Conservation (phyloP, 108 stramenopile genomes). For the Pelagomonas calceolata region DNA sequence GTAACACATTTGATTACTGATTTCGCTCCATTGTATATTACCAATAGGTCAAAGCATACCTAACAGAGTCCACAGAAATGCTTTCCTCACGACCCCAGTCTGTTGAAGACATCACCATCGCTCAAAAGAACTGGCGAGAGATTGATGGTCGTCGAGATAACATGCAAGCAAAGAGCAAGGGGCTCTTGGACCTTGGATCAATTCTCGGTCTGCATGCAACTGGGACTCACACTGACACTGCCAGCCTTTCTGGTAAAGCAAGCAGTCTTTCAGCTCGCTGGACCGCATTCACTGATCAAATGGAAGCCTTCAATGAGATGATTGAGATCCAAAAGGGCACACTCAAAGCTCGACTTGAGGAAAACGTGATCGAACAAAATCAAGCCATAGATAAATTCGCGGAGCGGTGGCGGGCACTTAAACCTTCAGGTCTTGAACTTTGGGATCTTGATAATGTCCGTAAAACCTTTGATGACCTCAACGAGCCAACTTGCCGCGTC, state of each 20-base stretch:
- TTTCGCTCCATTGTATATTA: slow-evolving; percentile 19
- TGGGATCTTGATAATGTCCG: slow-evolving; percentile 23
- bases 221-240: slow-evolving; percentile 16
- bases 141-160: slow-evolving; percentile 20
- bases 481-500: too few species aligned
- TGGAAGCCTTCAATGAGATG: slow-evolving; percentile 51
- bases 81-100: slow-evolving; percentile 33
- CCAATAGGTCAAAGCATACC: slow-evolving; percentile 34
- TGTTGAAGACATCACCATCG: slow-evolving; percentile 44
- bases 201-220: slow-evolving; percentile 33
- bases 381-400: slow-evolving; percentile 36
- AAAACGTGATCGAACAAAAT: slow-evolving; percentile 20
- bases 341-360: slow-evolving; percentile 37
- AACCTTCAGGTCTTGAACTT: slow-evolving; percentile 32
- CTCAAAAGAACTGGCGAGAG: slow-evolving; percentile 39
- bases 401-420: slow-evolving; percentile 36
- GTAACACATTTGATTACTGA: slow-evolving; percentile 34
- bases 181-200: slow-evolving; percentile 27
- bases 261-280: slow-evolving; percentile 35
- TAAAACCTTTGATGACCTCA: slow-evolving; percentile 29
- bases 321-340: slow-evolving; percentile 47
- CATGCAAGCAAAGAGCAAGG: slow-evolving; percentile 9
- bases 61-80: slow-evolving; percentile 25
- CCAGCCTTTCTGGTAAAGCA: slow-evolving; percentile 14
- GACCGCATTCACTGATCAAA: slow-evolving; percentile 41